A percentile compares a stretch with the other conserved stretches of the same genome.
Conservation (phyloP, 2,329 filamentous ascomycete genomes). For the Dactylellina leptospora region DNA sequence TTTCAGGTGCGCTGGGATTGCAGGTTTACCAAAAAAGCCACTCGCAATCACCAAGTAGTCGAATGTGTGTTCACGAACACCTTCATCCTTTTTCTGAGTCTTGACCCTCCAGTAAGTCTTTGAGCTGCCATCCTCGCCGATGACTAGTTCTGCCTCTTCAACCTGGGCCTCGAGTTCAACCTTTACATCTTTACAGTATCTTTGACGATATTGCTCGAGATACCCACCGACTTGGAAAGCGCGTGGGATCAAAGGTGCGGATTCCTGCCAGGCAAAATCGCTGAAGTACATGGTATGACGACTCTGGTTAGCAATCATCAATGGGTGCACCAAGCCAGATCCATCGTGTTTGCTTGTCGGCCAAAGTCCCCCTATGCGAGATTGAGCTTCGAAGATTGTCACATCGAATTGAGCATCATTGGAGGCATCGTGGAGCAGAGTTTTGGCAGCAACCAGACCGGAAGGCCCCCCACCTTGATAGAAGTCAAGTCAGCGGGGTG, state of each 20-base stretch:
- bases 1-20: constrained; percentile 64
- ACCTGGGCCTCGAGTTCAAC: constrained; percentile 66
- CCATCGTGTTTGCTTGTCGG: constrained; percentile 66
- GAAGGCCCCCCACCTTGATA: constrained; percentile 75
- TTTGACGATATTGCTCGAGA: constrained; percentile 70
- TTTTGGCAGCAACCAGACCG: constrained; percentile 76
- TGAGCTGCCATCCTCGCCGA: constrained; percentile 5
- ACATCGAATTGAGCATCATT: constrained; percentile 69
- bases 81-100: constrained; percentile 59
- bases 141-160: constrained; percentile 60
- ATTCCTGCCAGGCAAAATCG: constrained; percentile 75
- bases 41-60: constrained; percentile 77
- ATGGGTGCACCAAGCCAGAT: constrained; percentile 69
- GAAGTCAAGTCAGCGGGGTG: neutral
- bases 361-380: constrained; percentile 81
- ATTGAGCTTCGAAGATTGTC: constrained; percentile 73
- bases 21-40: constrained; percentile 76
- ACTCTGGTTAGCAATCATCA: constrained; percentile 78
- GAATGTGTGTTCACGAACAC: constrained; percentile 66
- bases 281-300: constrained; percentile 77
- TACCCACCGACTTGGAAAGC: constrained; percentile 82
- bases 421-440: constrained; percentile 70
- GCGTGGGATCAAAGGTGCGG: constrained; percentile 72
- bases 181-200: constrained; percentile 66
- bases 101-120: constrained; percentile 62